Percentiles rank a stretch among this genome's conserved stretches.
These are phyloP conservation scores for Auricularia cornea DNA, from an alignment of 768 basidiomycete genomes.

Conservation along the genomic window DNA sequence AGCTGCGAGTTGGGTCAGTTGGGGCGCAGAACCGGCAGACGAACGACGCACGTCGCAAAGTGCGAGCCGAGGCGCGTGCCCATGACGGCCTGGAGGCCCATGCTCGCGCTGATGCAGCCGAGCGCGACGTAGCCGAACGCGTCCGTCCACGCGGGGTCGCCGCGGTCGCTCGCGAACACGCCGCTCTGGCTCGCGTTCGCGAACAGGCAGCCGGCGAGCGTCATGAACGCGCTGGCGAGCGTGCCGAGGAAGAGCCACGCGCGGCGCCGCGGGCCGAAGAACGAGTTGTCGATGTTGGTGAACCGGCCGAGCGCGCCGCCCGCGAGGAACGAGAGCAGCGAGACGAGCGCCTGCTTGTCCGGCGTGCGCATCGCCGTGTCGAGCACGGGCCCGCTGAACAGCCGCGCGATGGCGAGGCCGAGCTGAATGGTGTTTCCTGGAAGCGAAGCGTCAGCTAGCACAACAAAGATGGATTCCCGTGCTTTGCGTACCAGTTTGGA, in stretches of 20 bases:
- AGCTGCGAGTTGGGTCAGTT: neutral
- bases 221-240: slow-evolving; percentile 65
- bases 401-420: slow-evolving; percentile 69
- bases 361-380: slow-evolving; percentile 64
- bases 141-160: slow-evolving; percentile 63
- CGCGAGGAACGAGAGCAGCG: slow-evolving; percentile 65
- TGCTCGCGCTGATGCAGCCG: slow-evolving; percentile 68
- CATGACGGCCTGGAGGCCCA: slow-evolving; percentile 83
- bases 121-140: slow-evolving; percentile 58
- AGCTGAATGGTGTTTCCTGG: slow-evolving; percentile 48
- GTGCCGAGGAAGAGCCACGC: slow-evolving; percentile 68
- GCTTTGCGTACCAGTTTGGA: no score
- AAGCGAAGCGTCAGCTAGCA: no score
- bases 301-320: slow-evolving; percentile 74
- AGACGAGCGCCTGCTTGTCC: slow-evolving; percentile 77
- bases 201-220: slow-evolving; percentile 64
- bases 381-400: slow-evolving; percentile 37
- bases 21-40: neutral
- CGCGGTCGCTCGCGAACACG: slow-evolving; percentile 42
- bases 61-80: slow-evolving; percentile 74
- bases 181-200: slow-evolving; percentile 54
- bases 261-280: slow-evolving; percentile 59
- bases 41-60: slow-evolving; percentile 56
- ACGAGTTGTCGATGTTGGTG: slow-evolving; percentile 30
- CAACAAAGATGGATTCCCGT: no score